phyloP scores from a whole-genome alignment of 176 grass and related monocot genomes.

The Oryza punctata region DNA sequence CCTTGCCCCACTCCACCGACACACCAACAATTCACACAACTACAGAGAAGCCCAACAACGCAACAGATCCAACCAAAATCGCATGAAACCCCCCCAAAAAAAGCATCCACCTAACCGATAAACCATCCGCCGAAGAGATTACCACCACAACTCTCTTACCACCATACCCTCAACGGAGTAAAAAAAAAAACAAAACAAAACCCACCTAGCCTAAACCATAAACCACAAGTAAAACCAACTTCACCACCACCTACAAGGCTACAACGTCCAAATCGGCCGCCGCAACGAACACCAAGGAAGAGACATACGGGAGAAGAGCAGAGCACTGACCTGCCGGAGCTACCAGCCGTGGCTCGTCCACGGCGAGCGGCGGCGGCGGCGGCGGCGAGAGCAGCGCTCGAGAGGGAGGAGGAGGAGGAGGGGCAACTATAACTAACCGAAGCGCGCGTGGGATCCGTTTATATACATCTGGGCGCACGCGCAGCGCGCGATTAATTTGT shows the following conservation, averaged over 20 bases:
- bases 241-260: too few relatives aligned
- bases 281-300: not conserved
- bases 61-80: not conserved
- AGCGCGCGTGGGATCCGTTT: slow-evolving; percentile 3
- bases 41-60: not conserved
- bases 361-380: not conserved
- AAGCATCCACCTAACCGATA: not conserved
- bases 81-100: not conserved
- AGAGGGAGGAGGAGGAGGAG: not conserved
- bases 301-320: not conserved
- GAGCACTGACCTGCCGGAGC: slow-evolving; percentile 28
- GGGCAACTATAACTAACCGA: slow-evolving; percentile 1
- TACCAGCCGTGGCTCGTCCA: not conserved
- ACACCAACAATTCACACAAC: too few relatives aligned
- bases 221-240: not conserved
- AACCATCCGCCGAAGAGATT: not conserved
- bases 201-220: not conserved
- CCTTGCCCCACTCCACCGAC: not conserved
- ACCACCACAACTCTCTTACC: not conserved
- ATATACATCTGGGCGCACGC: not conserved
- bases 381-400: not conserved
- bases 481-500: slow-evolving; percentile 19
- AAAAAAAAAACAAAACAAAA: not conserved
- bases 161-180: not conserved
- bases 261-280: not conserved